Evolutionary conservation across 1,284 basidiomycete genomes (phyloP).

Genomic region (Coniferiporia sulphurascens): DNA sequence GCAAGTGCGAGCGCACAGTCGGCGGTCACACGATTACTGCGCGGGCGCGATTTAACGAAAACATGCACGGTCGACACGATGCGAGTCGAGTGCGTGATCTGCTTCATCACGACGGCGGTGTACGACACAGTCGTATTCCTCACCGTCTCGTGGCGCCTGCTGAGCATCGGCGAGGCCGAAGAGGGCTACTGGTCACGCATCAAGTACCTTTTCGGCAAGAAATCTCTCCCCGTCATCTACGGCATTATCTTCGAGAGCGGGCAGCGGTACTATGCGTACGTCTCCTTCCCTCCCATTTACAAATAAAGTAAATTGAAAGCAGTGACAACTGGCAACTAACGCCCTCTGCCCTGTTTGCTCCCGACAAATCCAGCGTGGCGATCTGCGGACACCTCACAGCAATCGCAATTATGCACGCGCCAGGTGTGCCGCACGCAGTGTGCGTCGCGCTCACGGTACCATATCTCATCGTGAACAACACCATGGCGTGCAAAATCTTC

Average conservation of each 20-base stretch:
- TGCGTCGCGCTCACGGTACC: conserved; percentile 25
- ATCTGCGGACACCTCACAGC: conserved; percentile 24
- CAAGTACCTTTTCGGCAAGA: conserved; percentile 24
- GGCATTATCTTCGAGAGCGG: conserved; percentile 28
- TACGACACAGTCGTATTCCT: conserved; percentile 12
- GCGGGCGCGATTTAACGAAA: no score
- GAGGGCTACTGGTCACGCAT: not conserved
- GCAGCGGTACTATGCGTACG: conserved; percentile 32
- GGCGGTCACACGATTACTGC: not conserved
- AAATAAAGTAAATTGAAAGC: not conserved
- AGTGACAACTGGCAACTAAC: not conserved
- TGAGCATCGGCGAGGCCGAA: not conserved
- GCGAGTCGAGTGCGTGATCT: not conserved
- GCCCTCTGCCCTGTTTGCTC: not conserved
- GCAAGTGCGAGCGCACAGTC: no score
- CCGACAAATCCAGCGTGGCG: conserved; percentile 20
- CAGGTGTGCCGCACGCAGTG: conserved; percentile 19
- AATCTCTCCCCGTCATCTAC: conserved; percentile 26
- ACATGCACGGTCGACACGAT: conserved; percentile 1
- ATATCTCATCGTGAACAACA: conserved; percentile 25
- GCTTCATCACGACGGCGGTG: not conserved
- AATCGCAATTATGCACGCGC: conserved; percentile 21
- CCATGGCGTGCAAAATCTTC: conserved; percentile 29
- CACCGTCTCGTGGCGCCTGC: conserved; percentile 5
- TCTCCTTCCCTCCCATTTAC: not conserved